phyloP scores from a whole-genome alignment of 2,329 filamentous ascomycete species.

The Botrytis porri region DNA sequence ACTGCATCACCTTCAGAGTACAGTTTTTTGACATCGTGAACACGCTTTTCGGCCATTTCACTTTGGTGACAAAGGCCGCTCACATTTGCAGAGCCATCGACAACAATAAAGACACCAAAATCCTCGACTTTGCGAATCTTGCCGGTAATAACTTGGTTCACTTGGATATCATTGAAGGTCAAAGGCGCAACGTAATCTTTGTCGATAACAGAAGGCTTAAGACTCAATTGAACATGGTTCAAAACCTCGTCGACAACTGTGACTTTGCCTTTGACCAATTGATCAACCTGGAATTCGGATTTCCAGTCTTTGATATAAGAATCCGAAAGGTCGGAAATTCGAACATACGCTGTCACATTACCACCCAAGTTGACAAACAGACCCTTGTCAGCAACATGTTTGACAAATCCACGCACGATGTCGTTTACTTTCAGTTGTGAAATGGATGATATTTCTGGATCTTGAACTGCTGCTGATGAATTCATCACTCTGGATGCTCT shows the following conservation, averaged over 20 bases:
- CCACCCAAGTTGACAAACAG: conserved; percentile 83
- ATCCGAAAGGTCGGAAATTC: conserved; percentile 86
- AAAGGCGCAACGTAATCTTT: conserved; percentile 71
- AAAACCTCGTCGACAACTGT: conserved; percentile 65
- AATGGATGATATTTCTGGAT: conserved; percentile 71
- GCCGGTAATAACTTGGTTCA: conserved; percentile 80
- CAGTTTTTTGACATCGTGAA: conserved; percentile 82
- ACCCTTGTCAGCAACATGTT: conserved; percentile 84
- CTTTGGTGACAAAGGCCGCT: conserved; percentile 91
- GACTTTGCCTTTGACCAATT: conserved; percentile 86
- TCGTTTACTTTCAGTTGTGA: conserved; percentile 74
- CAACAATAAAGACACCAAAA: conserved; percentile 89
- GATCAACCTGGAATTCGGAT: conserved; percentile 78
- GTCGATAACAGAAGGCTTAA: conserved; percentile 83
- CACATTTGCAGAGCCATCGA: conserved; percentile 83
- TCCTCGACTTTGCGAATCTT: conserved; percentile 92
- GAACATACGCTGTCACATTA: conserved; percentile 76
- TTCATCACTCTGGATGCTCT: conserved; percentile 87
- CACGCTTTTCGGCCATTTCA: conserved; percentile 81
- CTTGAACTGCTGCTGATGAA: conserved; percentile 75
- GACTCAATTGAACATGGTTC: conserved; percentile 76
- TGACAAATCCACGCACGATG: conserved; percentile 86
- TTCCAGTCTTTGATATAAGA: conserved; percentile 95
- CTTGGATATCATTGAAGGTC: conserved; percentile 73
- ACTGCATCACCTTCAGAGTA: conserved; percentile 91